phyloP scores from a whole-genome alignment of 192 early-diverging fungal genomes.

The Backusella liffmaniae region DNA sequence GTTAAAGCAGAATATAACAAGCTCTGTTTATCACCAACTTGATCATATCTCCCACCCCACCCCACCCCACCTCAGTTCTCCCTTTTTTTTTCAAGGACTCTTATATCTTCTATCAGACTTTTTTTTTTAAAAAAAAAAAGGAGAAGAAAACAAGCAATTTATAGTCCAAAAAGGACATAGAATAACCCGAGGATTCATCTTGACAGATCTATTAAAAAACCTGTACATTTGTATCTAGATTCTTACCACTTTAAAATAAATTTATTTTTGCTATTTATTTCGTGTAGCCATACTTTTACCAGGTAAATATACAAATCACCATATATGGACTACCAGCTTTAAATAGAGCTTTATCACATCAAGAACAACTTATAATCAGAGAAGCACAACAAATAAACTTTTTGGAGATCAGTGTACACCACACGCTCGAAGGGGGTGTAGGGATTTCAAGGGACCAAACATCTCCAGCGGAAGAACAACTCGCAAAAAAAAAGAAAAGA shows the following conservation, averaged over 20 bases:
- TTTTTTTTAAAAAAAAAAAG: background rate
- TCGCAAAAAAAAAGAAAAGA: background rate
- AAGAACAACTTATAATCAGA: background rate
- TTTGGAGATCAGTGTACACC: background rate
- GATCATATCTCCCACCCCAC: background rate
- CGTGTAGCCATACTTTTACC: background rate
- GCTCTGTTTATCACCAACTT: background rate
- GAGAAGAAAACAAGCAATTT: background rate
- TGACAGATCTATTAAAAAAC: background rate
- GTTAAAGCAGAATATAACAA: background rate
- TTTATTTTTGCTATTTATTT: background rate
- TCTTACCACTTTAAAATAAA: background rate
- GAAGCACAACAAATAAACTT: background rate
- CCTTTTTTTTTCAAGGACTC: background rate
- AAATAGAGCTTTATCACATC: background rate
- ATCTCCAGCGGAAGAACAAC: background rate
- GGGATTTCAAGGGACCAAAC: background rate
- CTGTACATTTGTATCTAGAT: background rate
- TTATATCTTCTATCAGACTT: background rate
- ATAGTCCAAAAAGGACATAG: background rate
- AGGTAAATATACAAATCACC: background rate
- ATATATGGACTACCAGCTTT: background rate
- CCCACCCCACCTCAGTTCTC: background rate
- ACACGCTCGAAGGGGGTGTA: background rate
- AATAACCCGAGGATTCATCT: background rate